Evolutionary conservation across 148 eudicot genomes (phyloP), one percentile per base, ranked within the genome.

Genomic region (Dianthus caryophyllus): DNA sequence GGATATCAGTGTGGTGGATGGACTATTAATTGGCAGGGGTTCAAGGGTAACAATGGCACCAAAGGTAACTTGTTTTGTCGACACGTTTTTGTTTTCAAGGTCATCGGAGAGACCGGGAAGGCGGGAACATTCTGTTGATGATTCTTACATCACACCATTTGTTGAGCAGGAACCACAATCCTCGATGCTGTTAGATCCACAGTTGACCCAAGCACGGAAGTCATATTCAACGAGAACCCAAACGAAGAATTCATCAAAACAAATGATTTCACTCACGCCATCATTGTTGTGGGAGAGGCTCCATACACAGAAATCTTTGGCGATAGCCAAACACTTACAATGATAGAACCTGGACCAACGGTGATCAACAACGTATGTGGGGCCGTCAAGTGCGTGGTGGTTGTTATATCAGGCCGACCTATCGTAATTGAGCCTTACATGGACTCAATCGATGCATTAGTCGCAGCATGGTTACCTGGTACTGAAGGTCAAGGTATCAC

Each of bases 1-100:
- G 80, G 80, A 14, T 77, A 67, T 55, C 80, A 77, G 20, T 77
- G 80, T 48, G 80, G 80, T 17, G 80, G 76, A 9, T 77, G 80
- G 80, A 71, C 80, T 22, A 67, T 67, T n/a, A 61, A 62, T 1
- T 77, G 80, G 80, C 72, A 67, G 15, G 80, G 80, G 24, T 77
- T 77, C 65, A 0, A 9, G 4, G 73, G 72, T 27, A 77, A 77
- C 36, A 44, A 49, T 13, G 68, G 30, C 53, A 71, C 72, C 31
- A 61, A 44, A 62, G 80, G 76, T 76, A 67, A 43, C 16, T 8
- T 2, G 7, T 33, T 2, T n/a, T n/a, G n/a, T n/a, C n/a, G n/a
- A n/a, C n/a, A n/a, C n/a, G n/a, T n/a, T n/a, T n/a, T n/a, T n/a
- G n/a, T n/a, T n/a, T n/a, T n/a, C n/a, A n/a, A n/a, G n/a, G n/a